A percentile compares a stretch with the other conserved stretches of the same genome.
These are phyloP conservation scores for Aspergillus fischeri DNA, from an alignment of 2,329 filamentous ascomycete genomes.

Conservation along the genomic window DNA sequence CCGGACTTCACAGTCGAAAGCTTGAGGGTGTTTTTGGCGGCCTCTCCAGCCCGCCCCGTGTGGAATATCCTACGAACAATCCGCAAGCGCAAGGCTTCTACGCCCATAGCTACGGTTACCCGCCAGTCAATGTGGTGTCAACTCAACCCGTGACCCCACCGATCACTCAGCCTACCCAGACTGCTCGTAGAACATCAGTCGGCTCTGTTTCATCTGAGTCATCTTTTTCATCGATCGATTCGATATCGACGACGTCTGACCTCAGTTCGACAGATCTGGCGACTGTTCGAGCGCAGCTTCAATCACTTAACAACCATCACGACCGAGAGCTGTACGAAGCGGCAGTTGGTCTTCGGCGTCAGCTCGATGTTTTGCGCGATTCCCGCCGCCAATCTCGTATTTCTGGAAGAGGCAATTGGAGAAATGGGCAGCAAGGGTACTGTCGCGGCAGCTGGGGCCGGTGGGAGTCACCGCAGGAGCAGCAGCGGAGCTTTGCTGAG, in stretches of 20 bases:
- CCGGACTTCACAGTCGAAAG: constrained; percentile 26
- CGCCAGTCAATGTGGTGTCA: neutral
- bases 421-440: constrained; percentile 8
- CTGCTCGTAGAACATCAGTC: constrained; percentile 25
- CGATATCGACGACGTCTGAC: constrained; percentile 35
- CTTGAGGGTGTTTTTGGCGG: constrained; percentile 17
- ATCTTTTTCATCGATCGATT: constrained; percentile 36
- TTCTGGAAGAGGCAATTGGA: constrained; percentile 20
- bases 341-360: constrained; percentile 32
- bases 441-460: constrained; percentile 28
- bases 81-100: constrained; percentile 12
- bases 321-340: constrained; percentile 34
- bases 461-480: constrained; percentile 35
- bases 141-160: constrained; percentile 1
- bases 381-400: constrained; percentile 30
- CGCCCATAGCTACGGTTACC: constrained; percentile 8
- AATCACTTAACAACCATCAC: constrained; percentile 32
- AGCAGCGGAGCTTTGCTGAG: constrained; percentile 26
- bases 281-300: constrained; percentile 32
- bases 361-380: constrained; percentile 30
- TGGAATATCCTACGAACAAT: constrained; percentile 13
- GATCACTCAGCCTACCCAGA: constrained; percentile 12
- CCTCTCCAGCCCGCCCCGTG: constrained; percentile 8
- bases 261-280: constrained; percentile 33
- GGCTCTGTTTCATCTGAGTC: constrained; percentile 29